Conservation (phyloP, 1,284 basidiomycete genomes). For the Ceratobasidium sp. region DNA sequence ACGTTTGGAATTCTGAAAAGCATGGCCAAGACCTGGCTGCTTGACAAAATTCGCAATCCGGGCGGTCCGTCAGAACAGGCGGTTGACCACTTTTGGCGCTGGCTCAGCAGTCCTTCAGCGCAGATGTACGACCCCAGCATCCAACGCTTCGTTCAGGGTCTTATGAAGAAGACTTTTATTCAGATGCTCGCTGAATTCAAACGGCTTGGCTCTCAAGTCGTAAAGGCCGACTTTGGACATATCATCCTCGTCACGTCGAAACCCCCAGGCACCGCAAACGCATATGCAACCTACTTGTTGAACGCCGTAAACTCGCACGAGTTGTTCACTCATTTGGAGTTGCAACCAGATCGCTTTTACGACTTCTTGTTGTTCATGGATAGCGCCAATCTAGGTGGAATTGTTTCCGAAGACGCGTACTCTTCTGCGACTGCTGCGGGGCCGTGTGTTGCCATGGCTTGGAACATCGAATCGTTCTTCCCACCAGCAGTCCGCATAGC, state of each 20-base stretch:
- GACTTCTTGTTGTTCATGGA: constrained; percentile 98
- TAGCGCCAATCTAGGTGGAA: constrained; percentile 90
- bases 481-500: constrained; percentile 85
- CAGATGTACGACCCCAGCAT: constrained; percentile 94
- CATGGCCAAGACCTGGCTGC: constrained; percentile 93
- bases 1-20: constrained; percentile 88
- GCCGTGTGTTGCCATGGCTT: constrained; percentile 81
- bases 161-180: constrained; percentile 98
- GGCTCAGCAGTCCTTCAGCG: constrained; percentile 89
- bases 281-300: constrained; percentile 95
- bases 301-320: constrained; percentile 95
- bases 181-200: constrained; percentile 98
- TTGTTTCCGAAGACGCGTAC: constrained; percentile 82
- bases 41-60: constrained; percentile 82
- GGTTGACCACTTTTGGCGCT: constrained; percentile 97
- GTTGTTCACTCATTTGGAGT: constrained; percentile 92
- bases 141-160: constrained; percentile 92
- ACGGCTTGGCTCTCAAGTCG: constrained; percentile 90
- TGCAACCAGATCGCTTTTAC: constrained; percentile 91
- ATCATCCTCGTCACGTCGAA: constrained; percentile 95
- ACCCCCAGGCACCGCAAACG: constrained; percentile 93
- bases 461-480: constrained; percentile 95
- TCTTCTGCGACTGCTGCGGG: constrained; percentile 16
- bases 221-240: constrained; percentile 95
- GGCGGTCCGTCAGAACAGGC: constrained; percentile 61